Evolutionary conservation across 108 stramenopile species (phyloP), one percentile per base, ranked within the genome.

Genomic region (Skeletonema grethae): DNA sequence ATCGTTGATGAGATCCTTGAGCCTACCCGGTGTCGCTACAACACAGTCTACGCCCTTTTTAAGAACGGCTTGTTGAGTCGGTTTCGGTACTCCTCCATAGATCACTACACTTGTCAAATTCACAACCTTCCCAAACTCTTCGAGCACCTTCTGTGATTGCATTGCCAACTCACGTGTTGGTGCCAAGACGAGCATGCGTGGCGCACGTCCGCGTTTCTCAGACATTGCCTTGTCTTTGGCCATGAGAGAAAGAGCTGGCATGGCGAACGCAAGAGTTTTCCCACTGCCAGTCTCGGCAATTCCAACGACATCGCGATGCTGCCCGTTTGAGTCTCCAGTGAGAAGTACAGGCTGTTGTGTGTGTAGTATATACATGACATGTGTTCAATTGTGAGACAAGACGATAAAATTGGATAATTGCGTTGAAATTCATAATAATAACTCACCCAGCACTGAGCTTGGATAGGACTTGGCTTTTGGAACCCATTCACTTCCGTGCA

Each of bases 161-260:
- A 96, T 92, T 57, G 99, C 99, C 65, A 99, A 80, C 85, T 99
- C 99, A 30, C 99, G 93, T 16, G 99, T 99, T 16, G 99, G 99
- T 2, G 98, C 93, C 28, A 99, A 73, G 16, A 99, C 96, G 28
- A 98, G 86, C 94, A 97, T 96, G 22, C 90, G 86, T 29, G 98
- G 99, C 7, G 68, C 65, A 29, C 82, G 72, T 20, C 76, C 71
- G 32, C 50, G 72, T 20, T 70, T 70, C 16, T 60, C 64, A 31
- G 35, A 65, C 13, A 61, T 70, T 48, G 57, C 56, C 10, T 35
- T 41, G 22, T 85, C 71, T 58, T 79, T 69, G 46, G 79, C 55
- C 80, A 98, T 90, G 55, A 82, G 39, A 10, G 93, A 70, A 36
- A 99, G 78, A 0, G 92, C 97, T 5, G 99, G 99, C 39, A 99